Conservation (phyloP, 1,284 basidiomycete species). For the Boletus nobilissimus region DNA sequence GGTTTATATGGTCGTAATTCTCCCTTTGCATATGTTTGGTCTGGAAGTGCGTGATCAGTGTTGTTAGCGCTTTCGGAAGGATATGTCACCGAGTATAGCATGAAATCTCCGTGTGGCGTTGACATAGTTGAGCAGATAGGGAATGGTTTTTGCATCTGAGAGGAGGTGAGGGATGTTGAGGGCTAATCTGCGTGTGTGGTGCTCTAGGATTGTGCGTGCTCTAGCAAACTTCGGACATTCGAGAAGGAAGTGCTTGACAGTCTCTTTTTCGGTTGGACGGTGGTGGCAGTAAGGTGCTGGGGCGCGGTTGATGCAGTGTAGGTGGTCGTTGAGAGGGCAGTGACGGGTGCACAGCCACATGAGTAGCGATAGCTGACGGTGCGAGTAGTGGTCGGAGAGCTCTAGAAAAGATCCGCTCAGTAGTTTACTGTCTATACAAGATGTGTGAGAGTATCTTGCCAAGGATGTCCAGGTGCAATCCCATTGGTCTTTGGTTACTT, state of each 20-base stretch:
- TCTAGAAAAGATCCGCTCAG: neutral
- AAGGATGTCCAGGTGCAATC: neutral
- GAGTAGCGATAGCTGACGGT: neutral
- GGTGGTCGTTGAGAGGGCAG: too few species aligned
- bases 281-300: neutral
- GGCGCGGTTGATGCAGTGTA: too few species aligned
- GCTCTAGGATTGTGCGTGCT: too few species aligned
- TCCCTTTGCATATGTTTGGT: too few species aligned
- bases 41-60: neutral
- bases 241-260: neutral
- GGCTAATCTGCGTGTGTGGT: too few species aligned
- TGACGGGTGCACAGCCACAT: neutral
- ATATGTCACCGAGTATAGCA: too few species aligned
- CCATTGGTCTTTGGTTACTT: neutral
- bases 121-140: neutral
- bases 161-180: neutral
- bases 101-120: neutral
- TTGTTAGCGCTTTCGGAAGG: too few species aligned
- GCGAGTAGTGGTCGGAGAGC: neutral
- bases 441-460: neutral
- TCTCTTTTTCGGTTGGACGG: neutral
- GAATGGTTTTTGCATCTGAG: neutral
- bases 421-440: neutral
- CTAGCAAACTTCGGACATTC: neutral
- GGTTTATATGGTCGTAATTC: too few species aligned